Evolutionary conservation across 2,329 filamentous ascomycete genomes (phyloP), one percentile per base, ranked within the genome.

Genomic region (Blastomyces gilchristii): DNA sequence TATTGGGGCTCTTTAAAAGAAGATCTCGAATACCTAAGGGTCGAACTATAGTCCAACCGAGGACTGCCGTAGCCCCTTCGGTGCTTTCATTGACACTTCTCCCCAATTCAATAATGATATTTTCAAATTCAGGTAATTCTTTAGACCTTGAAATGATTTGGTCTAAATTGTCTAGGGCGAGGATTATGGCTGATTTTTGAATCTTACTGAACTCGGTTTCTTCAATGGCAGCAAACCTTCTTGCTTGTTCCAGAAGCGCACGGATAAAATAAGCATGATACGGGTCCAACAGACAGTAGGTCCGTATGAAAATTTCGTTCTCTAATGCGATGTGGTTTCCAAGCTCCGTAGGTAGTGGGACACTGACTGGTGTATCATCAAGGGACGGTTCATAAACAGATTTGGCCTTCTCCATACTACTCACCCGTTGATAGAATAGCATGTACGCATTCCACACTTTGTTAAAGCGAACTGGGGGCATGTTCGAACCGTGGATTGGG

Each of bases 361-460:
- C 76, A 60, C 77, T 80, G 12, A 79, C 75, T 9, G 80, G 77
- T n/a, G 83, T 77, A 54, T 81, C 77, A 58, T 85, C 70, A 37
- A 76, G 76, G 0, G 69, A 68, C 11, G 73, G 67, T 60, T 77
- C 72, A 68, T 85, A 76, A 1, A 74, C 69, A 37, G 80, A 75
- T 68, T 84, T 81, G 64, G 84, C 82, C 18, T 75, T 74, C 22
- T 80, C 78, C 63, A 92, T 80, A 4, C 85, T 84, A 0, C 87
- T 87, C 3, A 86, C 84, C 58, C 94, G 86, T 73, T 97, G 89
- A 73, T 99, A 99, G 74, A 99, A 97, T 9, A 99, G 82, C 90
- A 99, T 97, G 74, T 99, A 99, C 14, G 93, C 94, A 73, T 91
- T 97, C 79, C 87, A 79, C 4, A 84, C 83, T 74, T 92, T 93